Conservation (phyloP, 306 rosid species). For the Benincasa hispida region DNA sequence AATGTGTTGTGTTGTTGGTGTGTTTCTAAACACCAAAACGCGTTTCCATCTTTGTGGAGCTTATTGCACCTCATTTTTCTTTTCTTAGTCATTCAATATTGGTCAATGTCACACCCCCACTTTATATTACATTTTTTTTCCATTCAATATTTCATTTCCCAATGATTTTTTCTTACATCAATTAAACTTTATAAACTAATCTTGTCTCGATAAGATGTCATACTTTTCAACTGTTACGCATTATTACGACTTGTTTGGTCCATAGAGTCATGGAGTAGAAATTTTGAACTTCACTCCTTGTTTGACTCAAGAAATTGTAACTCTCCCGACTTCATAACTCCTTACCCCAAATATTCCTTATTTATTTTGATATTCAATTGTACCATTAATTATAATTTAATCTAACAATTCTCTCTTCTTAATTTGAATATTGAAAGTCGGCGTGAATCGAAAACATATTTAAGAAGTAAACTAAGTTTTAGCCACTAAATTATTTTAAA, state of each 20-base stretch:
- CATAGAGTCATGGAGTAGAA: no score
- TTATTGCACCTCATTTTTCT: background rate
- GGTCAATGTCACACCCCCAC: background rate
- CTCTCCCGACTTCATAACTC: no score
- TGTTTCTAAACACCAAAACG: background rate
- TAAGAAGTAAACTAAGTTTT: background rate
- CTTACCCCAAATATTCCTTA: no score
- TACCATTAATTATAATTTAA: background rate
- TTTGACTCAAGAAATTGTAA: no score
- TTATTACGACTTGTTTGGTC: no score
- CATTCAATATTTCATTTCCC: background rate
- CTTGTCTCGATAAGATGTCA: background rate
- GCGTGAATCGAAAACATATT: background rate
- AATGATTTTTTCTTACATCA: background rate
- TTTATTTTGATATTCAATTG: background rate
- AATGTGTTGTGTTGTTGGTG: background rate
- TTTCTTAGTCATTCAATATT: background rate
- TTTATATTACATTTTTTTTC: background rate
- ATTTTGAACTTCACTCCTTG: no score
- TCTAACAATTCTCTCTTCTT: background rate
- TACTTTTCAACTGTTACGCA: background rate
- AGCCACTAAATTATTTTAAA: background rate
- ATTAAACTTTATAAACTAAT: background rate
- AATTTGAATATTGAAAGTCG: background rate
- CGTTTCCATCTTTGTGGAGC: conserved; percentile 2